Evolutionary conservation across 2,329 filamentous ascomycete genomes (phyloP).

Genomic region (Immersiporthe knoxdaviesiana): DNA sequence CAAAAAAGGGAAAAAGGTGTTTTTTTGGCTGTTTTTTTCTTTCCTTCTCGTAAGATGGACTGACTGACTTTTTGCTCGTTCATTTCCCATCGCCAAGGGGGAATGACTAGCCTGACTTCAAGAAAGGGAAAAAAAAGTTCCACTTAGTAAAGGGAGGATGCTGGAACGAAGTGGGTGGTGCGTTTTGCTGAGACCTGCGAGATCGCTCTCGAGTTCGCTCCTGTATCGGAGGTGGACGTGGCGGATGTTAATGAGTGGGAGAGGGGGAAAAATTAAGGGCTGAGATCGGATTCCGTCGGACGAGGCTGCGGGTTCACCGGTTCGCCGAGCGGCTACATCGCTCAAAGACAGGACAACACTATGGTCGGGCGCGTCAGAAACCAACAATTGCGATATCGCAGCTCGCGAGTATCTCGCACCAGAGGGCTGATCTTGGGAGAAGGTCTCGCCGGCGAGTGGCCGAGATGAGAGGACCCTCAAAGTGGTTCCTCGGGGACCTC

Average conservation of each 20-base stretch:
- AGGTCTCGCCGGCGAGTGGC: constrained; percentile 1
- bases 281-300: constrained; percentile 18
- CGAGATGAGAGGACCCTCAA: constrained; percentile 13
- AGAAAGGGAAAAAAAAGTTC: not conserved
- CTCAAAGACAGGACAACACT: not conserved
- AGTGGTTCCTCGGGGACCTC: not conserved
- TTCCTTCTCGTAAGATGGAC: not conserved
- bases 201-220: constrained; percentile 15
- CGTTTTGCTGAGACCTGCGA: constrained; percentile 1
- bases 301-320: constrained; percentile 26
- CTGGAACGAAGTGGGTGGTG: not conserved
- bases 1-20: not conserved
- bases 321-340: constrained; percentile 7
- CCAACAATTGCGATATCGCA: constrained; percentile 26
- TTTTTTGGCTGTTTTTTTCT: not conserved
- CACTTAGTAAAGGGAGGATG: not conserved
- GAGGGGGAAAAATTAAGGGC: not conserved
- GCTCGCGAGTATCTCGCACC: not conserved
- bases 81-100: not conserved
- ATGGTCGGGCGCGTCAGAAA: not conserved
- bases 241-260: not conserved
- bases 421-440: not conserved
- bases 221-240: constrained; percentile 25
- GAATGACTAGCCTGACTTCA: not conserved
- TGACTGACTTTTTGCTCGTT: not conserved